These are phyloP conservation scores for Perkinsus olseni DNA, from an alignment of 169 alveolate species.

Conservation along the genomic window DNA sequence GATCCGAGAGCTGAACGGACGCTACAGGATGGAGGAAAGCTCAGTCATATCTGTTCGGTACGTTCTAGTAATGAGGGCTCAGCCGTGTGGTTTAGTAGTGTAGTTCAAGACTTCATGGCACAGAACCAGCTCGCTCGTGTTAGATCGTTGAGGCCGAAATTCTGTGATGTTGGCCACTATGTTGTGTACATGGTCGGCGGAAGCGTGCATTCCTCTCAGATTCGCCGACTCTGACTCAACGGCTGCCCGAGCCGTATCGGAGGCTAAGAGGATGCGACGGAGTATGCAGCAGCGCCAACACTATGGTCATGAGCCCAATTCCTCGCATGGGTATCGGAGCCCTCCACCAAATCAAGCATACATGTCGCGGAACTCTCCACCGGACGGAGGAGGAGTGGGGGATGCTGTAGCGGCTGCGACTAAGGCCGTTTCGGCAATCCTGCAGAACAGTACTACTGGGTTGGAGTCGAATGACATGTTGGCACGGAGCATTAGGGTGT, in stretches of 20 bases:
- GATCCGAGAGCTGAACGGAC: not conserved
- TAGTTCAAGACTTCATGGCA: no score
- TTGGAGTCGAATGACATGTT: not conserved
- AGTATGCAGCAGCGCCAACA: not conserved
- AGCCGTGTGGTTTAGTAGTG: no score
- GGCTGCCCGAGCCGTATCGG: not conserved
- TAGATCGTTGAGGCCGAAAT: no score
- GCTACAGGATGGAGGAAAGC: not conserved
- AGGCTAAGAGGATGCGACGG: not conserved
- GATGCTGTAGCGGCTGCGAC: not conserved
- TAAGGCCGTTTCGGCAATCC: not conserved
- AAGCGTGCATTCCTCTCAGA: not conserved
- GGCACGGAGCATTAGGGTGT: no score
- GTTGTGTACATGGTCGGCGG: no score
- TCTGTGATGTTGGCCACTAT: no score
- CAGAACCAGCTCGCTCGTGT: no score
- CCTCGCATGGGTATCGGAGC: not conserved
- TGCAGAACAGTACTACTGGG: not conserved
- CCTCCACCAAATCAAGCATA: not conserved
- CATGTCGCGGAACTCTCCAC: not conserved
- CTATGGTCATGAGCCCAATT: not conserved
- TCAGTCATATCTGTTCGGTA: not conserved
- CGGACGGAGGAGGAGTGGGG: not conserved
- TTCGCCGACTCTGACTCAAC: not conserved
- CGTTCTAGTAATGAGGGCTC: no score